Evolutionary conservation across 2,329 filamentous ascomycete species (phyloP).

Genomic region (Immersiporthe knoxdaviesiana): DNA sequence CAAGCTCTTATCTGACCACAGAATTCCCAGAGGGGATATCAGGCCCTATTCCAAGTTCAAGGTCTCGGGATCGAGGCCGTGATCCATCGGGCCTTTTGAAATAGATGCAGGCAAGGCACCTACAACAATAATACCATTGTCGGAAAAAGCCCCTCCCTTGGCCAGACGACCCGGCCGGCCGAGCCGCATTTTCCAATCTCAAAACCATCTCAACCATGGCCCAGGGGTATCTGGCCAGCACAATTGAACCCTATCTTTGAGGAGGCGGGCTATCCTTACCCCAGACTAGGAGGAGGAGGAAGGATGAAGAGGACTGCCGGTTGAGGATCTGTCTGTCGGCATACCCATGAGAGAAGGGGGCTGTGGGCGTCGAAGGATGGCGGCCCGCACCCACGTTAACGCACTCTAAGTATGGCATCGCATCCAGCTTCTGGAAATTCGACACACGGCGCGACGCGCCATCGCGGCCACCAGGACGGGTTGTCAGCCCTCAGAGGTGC

Average conservation of each 20-base stretch:
- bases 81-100: background rate
- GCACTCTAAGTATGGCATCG: background rate
- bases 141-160: background rate
- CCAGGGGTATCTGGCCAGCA: background rate
- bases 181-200: background rate
- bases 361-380: slow-evolving; percentile 11
- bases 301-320: background rate
- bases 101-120: background rate
- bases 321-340: background rate
- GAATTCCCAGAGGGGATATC: background rate
- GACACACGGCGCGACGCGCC: background rate
- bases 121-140: background rate
- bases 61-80: background rate
- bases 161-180: background rate
- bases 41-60: background rate
- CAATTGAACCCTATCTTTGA: background rate
- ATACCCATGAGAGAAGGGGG: slow-evolving; percentile 1
- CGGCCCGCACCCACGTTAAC: background rate
- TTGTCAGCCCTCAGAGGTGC: background rate
- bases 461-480: background rate
- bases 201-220: background rate
- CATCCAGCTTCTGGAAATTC: too few relatives aligned
- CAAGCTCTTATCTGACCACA: background rate
- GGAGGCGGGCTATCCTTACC: background rate
- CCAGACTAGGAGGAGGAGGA: background rate